These are phyloP conservation scores for Xanthoconium purpureum DNA, from an alignment of 768 basidiomycete genomes.

Conservation along the genomic window DNA sequence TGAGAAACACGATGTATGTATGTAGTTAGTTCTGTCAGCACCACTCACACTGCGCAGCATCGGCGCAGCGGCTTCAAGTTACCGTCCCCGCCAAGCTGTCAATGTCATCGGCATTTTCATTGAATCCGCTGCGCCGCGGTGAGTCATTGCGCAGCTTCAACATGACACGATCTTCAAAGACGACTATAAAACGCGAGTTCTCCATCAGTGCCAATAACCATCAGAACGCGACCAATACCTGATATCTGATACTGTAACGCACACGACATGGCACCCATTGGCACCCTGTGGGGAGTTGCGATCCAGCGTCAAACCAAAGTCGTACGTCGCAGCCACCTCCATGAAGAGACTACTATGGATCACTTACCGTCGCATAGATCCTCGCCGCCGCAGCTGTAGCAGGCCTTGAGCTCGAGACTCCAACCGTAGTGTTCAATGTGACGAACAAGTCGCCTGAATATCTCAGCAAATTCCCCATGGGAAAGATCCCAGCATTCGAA, in stretches of 20 bases:
- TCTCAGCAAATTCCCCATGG: conserved; percentile 29
- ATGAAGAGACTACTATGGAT: neutral
- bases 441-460: conserved; percentile 28
- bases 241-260: neutral
- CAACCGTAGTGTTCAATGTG: conserved; percentile 21
- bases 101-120: neutral
- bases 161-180: neutral
- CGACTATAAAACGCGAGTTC: conserved; percentile 11
- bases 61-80: neutral
- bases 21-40: neutral
- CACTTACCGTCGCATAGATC: conserved; percentile 15
- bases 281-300: conserved; percentile 25
- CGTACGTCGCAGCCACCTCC: conserved; percentile 15
- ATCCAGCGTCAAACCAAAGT: conserved; percentile 28
- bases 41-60: neutral
- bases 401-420: conserved; percentile 26
- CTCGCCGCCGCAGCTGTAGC: conserved; percentile 21
- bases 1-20: too few relatives aligned
- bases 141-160: neutral
- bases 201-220: neutral
- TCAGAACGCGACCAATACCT: neutral
- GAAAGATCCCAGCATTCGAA: conserved; percentile 30
- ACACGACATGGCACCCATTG: conserved; percentile 24
- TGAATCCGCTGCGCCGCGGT: neutral
- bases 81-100: neutral